Base-by-base conservation (phyloP, 345 rosid species). In the Salix caprea region DNA sequence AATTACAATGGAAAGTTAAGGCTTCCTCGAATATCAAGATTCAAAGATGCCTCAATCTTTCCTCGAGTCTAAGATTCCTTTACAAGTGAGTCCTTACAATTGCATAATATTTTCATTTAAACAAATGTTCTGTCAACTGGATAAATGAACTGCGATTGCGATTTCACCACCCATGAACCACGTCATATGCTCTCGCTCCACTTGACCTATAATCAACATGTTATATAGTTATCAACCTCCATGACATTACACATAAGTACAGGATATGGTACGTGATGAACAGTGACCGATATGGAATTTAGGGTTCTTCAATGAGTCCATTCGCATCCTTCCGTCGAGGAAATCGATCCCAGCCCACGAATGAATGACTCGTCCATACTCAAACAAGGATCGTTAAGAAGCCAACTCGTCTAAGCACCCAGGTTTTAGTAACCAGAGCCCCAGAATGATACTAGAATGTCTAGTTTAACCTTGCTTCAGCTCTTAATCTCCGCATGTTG, bases 241-340 rank as follows among this genome's bases (percentile, higher is more conserved):
- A 66, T 56, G 26, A 54, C 36, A 60, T 6, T 18, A 28, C 69
- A 65, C 30, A 44, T 15, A 58, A 72, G 84, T 75, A 78, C 82
- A 67, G 42, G 74, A 36, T 36, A 36, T 2, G 70, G 78, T 42
- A 65, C 75, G 72, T 56, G 79, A 77, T 71, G 37, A 46, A 52
- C 61, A 21, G 26, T 66, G 61, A 70, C 69, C 32, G 12, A 73
- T 76, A 46, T 67, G 39, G 74, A 76, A 74, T 66, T 37, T 70
- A 39, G 23, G 48, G 37, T 16, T 15, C 6, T 75, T 40, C 62
- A n/a, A n/a, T 56, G 62, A 21, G 4, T 21, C 62, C 62, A 56
- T 7, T 8, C 62, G 4, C 62, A 6, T n/a, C 62, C 5, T 56
- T 21, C 62, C 23, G 13, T 2, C 62, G 7, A 5, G 58, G n/a